Evolutionary conservation across 2,329 filamentous ascomycete genomes (phyloP), one percentile per base, ranked within the genome.

Genomic region (Cladosporium austrohemisphaericum): DNA sequence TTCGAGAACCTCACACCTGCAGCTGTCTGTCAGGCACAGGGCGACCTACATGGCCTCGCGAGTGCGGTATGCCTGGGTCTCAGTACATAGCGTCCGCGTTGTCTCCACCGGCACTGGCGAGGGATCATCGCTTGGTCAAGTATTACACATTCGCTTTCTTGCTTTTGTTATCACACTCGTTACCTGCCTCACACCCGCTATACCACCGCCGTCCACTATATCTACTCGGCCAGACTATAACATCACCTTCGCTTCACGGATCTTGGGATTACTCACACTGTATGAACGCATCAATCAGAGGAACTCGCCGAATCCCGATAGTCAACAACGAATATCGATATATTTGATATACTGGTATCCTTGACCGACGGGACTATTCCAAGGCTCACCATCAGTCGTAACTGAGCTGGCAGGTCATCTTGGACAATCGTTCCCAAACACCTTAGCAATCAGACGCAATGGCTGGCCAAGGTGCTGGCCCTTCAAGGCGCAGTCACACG

Each of bases 401-500:
- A 37, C 23, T 36, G 13, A 7, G 28, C 16, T 26, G 19, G 28
- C 10, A 43, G 9, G 26, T 28, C n/a, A 28, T n/a, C 16, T n/a
- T 28, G 28, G 20, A 22, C 19, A 6, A 8, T 14, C 14, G 14
- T 45, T n/a, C 11, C 29, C 16, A 7, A 28, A 38, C 20, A 22
- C 9, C 19, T 20, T 19, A 33, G n/a, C 7, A 23, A 13, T 26
- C 35, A 29, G 35, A 29, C 51, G 52, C 43, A 35, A 96, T 96
- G 91, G 88, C 90, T 75, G 89, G 90, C 73, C 88, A 89, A 67
- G 91, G 91, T 72, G 90, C 90, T 78, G 92, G 92, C 76, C 91
- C 92, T 69, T 91, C 92, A 68, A 76, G 83, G 63, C 81, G 81
- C 68, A 95, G 92, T 76, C 93, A 98, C 76, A 98, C 93, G 68